phyloP scores from a whole-genome alignment of 2,329 filamentous ascomycete species.

The Phialophora chinensis region DNA sequence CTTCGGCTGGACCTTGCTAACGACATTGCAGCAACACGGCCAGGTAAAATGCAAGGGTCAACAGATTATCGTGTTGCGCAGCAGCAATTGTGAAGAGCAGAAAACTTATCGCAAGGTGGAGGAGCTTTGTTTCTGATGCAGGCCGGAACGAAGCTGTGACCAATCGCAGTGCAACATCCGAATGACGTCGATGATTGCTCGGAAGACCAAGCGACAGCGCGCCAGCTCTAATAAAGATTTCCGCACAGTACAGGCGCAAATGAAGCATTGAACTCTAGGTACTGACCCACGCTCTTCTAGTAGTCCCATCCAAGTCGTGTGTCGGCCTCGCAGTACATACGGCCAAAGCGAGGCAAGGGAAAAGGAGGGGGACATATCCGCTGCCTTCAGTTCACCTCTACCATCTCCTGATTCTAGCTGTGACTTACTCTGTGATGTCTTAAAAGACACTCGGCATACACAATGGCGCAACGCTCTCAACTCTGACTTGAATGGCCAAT shows the following conservation, averaged over 20 bases:
- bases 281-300: not conserved
- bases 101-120: conserved; percentile 18
- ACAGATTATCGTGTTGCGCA: conserved; percentile 6
- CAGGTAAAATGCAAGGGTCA: conserved; percentile 8
- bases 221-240: not conserved
- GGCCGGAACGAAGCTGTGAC: conserved; percentile 10
- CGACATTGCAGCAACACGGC: conserved; percentile 32
- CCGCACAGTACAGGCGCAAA: not conserved
- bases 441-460: not conserved
- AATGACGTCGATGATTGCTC: conserved; percentile 5
- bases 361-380: not conserved
- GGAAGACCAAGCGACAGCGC: not conserved
- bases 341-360: not conserved
- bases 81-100: conserved; percentile 8
- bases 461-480: not conserved
- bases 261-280: not conserved
- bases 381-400: not conserved
- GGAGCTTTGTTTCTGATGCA: conserved; percentile 12
- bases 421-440: not conserved
- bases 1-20: conserved; percentile 36
- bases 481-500: not conserved
- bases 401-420: not conserved
- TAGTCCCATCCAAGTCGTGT: not conserved
- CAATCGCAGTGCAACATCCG: conserved; percentile 1
- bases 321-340: not conserved